Evolutionary conservation across 2,329 filamentous ascomycete species (phyloP), one percentile per base, ranked within the genome.

Genomic region (Hypoxylon sp.): DNA sequence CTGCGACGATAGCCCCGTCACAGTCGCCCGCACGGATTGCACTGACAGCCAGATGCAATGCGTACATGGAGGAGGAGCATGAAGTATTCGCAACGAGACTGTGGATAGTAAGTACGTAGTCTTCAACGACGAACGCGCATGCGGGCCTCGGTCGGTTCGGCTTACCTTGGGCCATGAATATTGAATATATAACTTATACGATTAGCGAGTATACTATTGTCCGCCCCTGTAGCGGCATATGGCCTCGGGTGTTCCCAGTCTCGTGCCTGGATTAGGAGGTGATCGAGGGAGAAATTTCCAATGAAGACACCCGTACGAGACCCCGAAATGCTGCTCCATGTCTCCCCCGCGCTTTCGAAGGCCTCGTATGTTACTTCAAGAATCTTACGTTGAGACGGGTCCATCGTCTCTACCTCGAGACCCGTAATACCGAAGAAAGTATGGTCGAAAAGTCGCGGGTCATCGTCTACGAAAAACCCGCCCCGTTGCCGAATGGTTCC

Each of bases 391-490:
- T 81, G 80, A 27, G 75, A 71, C 0, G 81, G 79, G 55, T 82
- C 81, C 72, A 82, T 72, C 1, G 74, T 70, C 42, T 74, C 73
- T 0, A 72, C 74, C 27, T 81, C 79, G 0, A 68, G 70, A 1
- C 72, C 63, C 0, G 74, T 75, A 11, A 81, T 79, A 0, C 73
- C 72, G 58, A 82, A 82, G 67, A 82, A 82, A 0, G 75, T 65
- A 0, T 77, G 78, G 61, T 82, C 81, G 47, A 81, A 82, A 0
- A 68, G 67, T 0, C 72, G 74, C 0, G 75, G 57, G 44, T 81
- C 77, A 4, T 27, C 24, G 24, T 27, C 24, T 27, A 27, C 24
- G 24, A 27, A 3, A 27, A 27, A 27, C 24, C 24, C 24, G 3
- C 24, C 24, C 24, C 24, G 24, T 27, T 27, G 24, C 24, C 24